Evolutionary conservation across 2,329 filamentous ascomycete species (phyloP).

Genomic region (Aspergillus pseudoterreus): DNA sequence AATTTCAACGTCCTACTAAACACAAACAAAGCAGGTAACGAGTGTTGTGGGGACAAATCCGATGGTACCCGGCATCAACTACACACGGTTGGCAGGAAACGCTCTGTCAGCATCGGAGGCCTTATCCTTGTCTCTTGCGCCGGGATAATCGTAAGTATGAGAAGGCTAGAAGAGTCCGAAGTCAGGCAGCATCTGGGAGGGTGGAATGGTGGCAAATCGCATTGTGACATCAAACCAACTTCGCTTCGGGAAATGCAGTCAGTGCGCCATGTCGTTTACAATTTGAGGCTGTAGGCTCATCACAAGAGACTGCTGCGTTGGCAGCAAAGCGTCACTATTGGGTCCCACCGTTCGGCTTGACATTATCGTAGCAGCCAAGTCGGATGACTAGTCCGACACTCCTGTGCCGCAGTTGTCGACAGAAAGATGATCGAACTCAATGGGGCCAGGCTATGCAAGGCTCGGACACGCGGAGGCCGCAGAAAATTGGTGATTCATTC

Average conservation of each 20-base stretch:
- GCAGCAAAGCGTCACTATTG: slow-evolving; percentile 26
- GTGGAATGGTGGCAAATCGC: slow-evolving; percentile 27
- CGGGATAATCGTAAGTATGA: slow-evolving; percentile 21
- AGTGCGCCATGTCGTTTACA: slow-evolving; percentile 8
- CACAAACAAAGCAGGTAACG: no score
- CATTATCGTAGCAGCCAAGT: slow-evolving; percentile 15
- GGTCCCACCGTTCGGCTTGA: slow-evolving; percentile 18
- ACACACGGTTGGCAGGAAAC: slow-evolving; percentile 15
- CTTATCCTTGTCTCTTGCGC: slow-evolving; percentile 24
- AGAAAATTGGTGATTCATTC: slow-evolving; percentile 9
- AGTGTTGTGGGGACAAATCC: no score
- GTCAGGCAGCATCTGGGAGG: slow-evolving; percentile 23
- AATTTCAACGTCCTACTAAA: slow-evolving; percentile 35
- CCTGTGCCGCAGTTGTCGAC: slow-evolving; percentile 16
- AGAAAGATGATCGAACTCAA: slow-evolving; percentile 5
- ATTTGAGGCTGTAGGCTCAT: slow-evolving; percentile 19
- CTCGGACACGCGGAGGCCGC: slow-evolving; percentile 15
- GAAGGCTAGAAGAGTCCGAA: slow-evolving; percentile 17
- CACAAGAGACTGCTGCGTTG: slow-evolving; percentile 25
- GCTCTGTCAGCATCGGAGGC: slow-evolving; percentile 15
- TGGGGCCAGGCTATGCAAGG: slow-evolving; percentile 10
- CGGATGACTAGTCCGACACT: slow-evolving; percentile 17
- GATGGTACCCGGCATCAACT: no score
- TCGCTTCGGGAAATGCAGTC: slow-evolving; percentile 15
- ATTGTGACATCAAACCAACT: slow-evolving; percentile 19